Conservation (phyloP, 345 rosid species). For the Kandelia obovata region DNA sequence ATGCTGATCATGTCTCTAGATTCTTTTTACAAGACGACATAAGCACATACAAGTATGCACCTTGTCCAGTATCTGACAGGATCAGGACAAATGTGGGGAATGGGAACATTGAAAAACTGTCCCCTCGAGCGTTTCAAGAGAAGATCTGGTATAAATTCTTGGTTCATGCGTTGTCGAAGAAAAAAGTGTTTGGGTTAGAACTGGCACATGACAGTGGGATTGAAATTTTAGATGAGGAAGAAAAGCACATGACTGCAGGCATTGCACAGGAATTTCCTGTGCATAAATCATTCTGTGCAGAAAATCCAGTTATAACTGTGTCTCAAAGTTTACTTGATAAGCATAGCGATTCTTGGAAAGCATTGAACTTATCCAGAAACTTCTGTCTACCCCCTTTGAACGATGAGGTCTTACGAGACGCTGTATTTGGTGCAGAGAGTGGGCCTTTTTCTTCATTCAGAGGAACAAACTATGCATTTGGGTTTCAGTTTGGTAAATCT, state of each 20-base stretch:
- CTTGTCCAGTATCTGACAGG: slow-evolving; percentile 30
- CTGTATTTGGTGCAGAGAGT: slow-evolving; percentile 48
- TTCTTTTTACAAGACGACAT: slow-evolving; percentile 46
- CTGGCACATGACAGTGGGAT: slow-evolving; percentile 26
- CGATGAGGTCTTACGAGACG: slow-evolving; percentile 61
- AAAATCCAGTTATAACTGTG: slow-evolving; percentile 69
- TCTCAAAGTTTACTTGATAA: slow-evolving; percentile 51
- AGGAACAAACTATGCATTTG: slow-evolving; percentile 71
- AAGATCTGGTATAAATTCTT: slow-evolving; percentile 58
- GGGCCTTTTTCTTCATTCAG: slow-evolving; percentile 28
- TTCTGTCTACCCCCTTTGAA: slow-evolving; percentile 70
- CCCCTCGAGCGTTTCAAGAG: slow-evolving; percentile 40
- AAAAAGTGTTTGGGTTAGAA: slow-evolving; percentile 33
- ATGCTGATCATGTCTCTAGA: slow-evolving; percentile 64
- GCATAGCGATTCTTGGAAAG: slow-evolving; percentile 45
- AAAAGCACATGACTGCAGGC: slow-evolving; percentile 19
- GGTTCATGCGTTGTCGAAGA: slow-evolving; percentile 41
- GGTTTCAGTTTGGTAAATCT: slow-evolving; percentile 65
- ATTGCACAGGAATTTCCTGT: slow-evolving; percentile 25
- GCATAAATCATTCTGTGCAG: slow-evolving; percentile 57
- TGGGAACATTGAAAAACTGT: slow-evolving; percentile 29
- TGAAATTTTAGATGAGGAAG: slow-evolving; percentile 23
- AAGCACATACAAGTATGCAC: slow-evolving; percentile 33
- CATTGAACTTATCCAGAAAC: slow-evolving; percentile 54
- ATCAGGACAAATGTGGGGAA: slow-evolving; percentile 25